A percentile compares a stretch with the other conserved stretches of the same genome.
Conservation (phyloP, 306 rosid species). For the Alnus rubra region DNA sequence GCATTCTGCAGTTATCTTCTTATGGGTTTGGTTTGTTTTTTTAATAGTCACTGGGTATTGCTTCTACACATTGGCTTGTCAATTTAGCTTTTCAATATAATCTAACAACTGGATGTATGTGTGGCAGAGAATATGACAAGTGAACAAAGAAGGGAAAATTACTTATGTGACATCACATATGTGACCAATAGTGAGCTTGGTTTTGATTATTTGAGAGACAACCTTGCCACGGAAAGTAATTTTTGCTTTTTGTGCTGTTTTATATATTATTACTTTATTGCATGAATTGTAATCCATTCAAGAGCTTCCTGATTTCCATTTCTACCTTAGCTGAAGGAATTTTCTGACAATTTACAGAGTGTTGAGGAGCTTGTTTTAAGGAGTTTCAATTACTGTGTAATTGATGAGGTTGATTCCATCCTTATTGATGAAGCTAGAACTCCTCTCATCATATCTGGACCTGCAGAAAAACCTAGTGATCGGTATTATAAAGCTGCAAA, state of each 20-base stretch:
- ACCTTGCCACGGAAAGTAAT: slow-evolving; percentile 99
- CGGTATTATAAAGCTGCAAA: slow-evolving; percentile 91
- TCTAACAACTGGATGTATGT: slow-evolving; percentile 29
- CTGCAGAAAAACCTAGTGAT: slow-evolving; percentile 94
- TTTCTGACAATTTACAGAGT: slow-evolving; percentile 65
- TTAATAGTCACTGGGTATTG: slow-evolving; percentile 9
- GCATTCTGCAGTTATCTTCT: not conserved
- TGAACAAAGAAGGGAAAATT: slow-evolving; percentile 88
- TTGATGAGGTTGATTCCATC: slow-evolving; percentile 99
- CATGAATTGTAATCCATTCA: slow-evolving; percentile 23
- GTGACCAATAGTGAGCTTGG: slow-evolving; percentile 99
- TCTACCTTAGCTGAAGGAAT: slow-evolving; percentile 23
- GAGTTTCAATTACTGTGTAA: slow-evolving; percentile 81
- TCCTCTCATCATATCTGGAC: slow-evolving; percentile 96
- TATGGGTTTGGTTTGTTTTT: not conserved
- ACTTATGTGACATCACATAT: slow-evolving; percentile 87
- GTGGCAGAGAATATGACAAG: slow-evolving; percentile 98
- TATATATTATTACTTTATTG: slow-evolving; percentile 22
- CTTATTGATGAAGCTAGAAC: slow-evolving; percentile 99
- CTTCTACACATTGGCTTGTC: slow-evolving; percentile 10
- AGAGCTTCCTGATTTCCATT: slow-evolving; percentile 30
- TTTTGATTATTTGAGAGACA: slow-evolving; percentile 96
- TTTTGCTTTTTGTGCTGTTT: slow-evolving; percentile 52
- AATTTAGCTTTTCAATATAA: slow-evolving; percentile 15
- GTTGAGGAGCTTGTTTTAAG: slow-evolving; percentile 94